Conservation (phyloP, 2,329 filamentous ascomycete genomes). For the Alternaria ethzedia region DNA sequence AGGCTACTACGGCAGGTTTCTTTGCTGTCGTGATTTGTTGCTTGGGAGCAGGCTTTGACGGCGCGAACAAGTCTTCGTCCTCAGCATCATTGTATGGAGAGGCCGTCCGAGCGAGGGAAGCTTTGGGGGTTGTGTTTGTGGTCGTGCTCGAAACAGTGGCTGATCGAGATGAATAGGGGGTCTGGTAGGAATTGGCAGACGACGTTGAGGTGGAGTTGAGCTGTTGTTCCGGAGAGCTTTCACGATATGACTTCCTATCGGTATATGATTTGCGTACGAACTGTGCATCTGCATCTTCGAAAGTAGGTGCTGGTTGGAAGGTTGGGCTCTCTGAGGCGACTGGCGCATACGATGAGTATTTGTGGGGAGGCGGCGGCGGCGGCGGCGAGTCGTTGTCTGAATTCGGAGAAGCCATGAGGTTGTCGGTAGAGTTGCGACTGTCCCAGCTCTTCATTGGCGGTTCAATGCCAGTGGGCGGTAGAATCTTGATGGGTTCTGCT, state of each 20-base stretch:
- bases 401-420: constrained; percentile 53
- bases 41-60: constrained; percentile 18
- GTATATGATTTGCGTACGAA: constrained; percentile 38
- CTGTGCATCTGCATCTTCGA: constrained; percentile 37
- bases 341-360: constrained; percentile 41
- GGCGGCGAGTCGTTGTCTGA: constrained; percentile 45
- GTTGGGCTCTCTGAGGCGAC: constrained; percentile 43
- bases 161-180: constrained; percentile 42
- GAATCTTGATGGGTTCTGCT: constrained; percentile 53
- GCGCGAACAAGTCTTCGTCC: constrained; percentile 43
- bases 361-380: constrained; percentile 43
- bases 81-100: constrained; percentile 29
- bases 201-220: constrained; percentile 37
- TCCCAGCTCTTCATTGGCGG: constrained; percentile 60
- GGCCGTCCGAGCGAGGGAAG: constrained; percentile 25
- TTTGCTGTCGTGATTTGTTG: constrained; percentile 1
- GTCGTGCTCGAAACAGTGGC: constrained; percentile 33
- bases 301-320: constrained; percentile 29
- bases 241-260: constrained; percentile 25
- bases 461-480: constrained; percentile 53
- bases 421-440: constrained; percentile 59
- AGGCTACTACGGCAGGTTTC: constrained; percentile 13
- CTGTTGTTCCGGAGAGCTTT: constrained; percentile 33
- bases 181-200: constrained; percentile 41
- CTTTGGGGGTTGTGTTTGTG: constrained; percentile 38